Evolutionary conservation across 2,329 filamentous ascomycete species (phyloP).

Genomic region (Monosporascus ibericus): DNA sequence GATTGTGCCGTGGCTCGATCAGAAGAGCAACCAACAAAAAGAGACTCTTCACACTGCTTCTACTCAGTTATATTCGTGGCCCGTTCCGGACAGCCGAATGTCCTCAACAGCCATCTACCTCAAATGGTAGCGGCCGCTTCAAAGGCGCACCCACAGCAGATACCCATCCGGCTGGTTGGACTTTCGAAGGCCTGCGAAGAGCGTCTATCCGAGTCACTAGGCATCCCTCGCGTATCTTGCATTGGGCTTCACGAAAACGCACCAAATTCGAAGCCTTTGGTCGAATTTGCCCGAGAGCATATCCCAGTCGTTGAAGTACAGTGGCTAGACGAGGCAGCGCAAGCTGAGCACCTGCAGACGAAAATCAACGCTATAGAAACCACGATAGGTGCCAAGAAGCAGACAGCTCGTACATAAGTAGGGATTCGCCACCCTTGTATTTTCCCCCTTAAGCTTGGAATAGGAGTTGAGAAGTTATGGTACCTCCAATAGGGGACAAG

Average conservation of each 20-base stretch:
- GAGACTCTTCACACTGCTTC: slow-evolving; percentile 2
- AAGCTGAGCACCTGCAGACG: slow-evolving; percentile 36
- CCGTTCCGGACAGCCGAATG: slow-evolving; percentile 49
- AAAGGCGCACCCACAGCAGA: slow-evolving; percentile 27
- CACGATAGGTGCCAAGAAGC: slow-evolving; percentile 31
- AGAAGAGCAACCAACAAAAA: neutral
- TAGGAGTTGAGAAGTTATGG: neutral
- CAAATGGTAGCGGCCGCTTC: slow-evolving; percentile 48
- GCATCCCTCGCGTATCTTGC: slow-evolving; percentile 58
- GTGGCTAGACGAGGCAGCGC: slow-evolving; percentile 48
- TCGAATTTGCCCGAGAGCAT: slow-evolving; percentile 47
- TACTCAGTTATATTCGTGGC: slow-evolving; percentile 54
- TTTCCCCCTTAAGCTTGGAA: too few relatives aligned
- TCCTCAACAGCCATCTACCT: slow-evolving; percentile 55
- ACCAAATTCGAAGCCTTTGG: slow-evolving; percentile 49
- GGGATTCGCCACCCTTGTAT: neutral
- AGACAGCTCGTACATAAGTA: slow-evolving; percentile 7
- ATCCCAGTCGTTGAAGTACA: slow-evolving; percentile 46
- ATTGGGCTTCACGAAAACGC: slow-evolving; percentile 53
- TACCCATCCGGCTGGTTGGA: slow-evolving; percentile 51
- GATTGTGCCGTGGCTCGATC: neutral
- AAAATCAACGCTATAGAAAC: slow-evolving; percentile 42
- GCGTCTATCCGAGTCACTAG: slow-evolving; percentile 49
- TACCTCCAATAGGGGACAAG: too few relatives aligned
- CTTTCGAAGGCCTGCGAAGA: slow-evolving; percentile 56